Conservation (phyloP, 2,329 filamentous ascomycete genomes). For the Cadophora malorum region DNA sequence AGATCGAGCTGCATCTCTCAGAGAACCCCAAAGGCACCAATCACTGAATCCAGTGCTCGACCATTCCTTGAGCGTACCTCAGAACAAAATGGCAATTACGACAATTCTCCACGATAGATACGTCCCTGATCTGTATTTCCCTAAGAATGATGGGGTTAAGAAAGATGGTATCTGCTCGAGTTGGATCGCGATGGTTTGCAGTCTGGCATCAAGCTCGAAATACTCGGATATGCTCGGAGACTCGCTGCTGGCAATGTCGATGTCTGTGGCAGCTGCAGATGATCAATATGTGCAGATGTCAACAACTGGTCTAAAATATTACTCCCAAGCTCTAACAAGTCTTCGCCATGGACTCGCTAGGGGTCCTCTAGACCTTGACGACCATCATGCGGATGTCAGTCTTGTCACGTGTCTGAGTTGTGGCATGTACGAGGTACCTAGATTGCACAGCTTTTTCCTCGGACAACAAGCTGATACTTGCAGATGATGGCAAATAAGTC, state of each 20-base stretch:
- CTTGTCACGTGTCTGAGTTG: conserved; percentile 24
- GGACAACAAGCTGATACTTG: conserved; percentile 11
- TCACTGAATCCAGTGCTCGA: conserved; percentile 11
- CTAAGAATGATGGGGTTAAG: background rate
- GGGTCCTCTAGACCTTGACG: background rate
- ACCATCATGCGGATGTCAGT: conserved; percentile 23
- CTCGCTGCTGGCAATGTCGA: conserved; percentile 26
- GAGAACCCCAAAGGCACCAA: background rate
- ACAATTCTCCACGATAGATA: conserved; percentile 26
- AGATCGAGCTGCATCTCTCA: background rate
- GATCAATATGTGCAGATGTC: background rate
- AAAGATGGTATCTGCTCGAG: conserved; percentile 3
- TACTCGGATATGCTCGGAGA: conserved; percentile 24
- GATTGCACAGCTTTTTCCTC: background rate
- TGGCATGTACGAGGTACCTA: conserved; percentile 29
- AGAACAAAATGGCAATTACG: conserved; percentile 24
- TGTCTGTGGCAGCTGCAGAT: conserved; percentile 21
- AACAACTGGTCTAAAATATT: conserved; percentile 23
- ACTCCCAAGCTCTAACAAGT: conserved; percentile 24
- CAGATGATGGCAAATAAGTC: conserved; percentile 8
- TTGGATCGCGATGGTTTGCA: conserved; percentile 23
- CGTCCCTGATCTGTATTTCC: conserved; percentile 17
- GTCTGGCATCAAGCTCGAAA: conserved; percentile 12
- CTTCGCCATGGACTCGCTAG: conserved; percentile 19
- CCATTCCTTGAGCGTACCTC: conserved; percentile 19